Percentiles rank a stretch among this genome's conserved stretches.
These are phyloP conservation scores for Coemansia asiatica DNA, from an alignment of 192 early-diverging fungal species.

Conservation along the genomic window DNA sequence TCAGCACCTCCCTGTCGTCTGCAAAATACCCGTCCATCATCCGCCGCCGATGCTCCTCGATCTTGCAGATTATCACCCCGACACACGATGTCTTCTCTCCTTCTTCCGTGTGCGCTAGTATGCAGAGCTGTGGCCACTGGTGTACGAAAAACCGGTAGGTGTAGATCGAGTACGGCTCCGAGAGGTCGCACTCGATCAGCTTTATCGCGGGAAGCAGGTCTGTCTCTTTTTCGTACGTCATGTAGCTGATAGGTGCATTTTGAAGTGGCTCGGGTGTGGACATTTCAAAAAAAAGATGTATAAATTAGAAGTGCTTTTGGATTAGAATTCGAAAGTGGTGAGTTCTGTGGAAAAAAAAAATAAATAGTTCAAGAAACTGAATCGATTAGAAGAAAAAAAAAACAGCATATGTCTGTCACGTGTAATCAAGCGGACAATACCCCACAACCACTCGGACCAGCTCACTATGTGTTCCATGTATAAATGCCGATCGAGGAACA, in stretches of 20 bases:
- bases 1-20: slow-evolving; percentile 6
- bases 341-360: too few relatives aligned
- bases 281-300: too few relatives aligned
- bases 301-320: too few relatives aligned
- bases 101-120: slow-evolving; percentile 60
- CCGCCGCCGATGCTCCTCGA: slow-evolving; percentile 60
- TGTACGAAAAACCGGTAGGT: slow-evolving; percentile 96
- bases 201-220: slow-evolving; percentile 75
- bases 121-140: slow-evolving; percentile 87
- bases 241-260: slow-evolving; percentile 36
- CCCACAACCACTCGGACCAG: neutral
- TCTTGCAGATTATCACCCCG: slow-evolving; percentile 87
- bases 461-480: neutral
- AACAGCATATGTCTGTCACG: neutral
- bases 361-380: neutral
- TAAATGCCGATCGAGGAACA: neutral
- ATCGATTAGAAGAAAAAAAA: neutral
- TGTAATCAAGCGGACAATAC: neutral
- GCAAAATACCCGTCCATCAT: slow-evolving; percentile 22
- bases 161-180: slow-evolving; percentile 96
- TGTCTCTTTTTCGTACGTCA: slow-evolving; percentile 69
- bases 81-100: slow-evolving; percentile 58
- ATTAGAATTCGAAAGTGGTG: slow-evolving; percentile 4
- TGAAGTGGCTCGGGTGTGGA: too few relatives aligned
- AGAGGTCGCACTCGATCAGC: slow-evolving; percentile 91